A percentile compares a stretch with the other conserved stretches of the same genome.
phyloP scores from a whole-genome alignment of 2,329 filamentous ascomycete genomes.

The Madurella mycetomatis region DNA sequence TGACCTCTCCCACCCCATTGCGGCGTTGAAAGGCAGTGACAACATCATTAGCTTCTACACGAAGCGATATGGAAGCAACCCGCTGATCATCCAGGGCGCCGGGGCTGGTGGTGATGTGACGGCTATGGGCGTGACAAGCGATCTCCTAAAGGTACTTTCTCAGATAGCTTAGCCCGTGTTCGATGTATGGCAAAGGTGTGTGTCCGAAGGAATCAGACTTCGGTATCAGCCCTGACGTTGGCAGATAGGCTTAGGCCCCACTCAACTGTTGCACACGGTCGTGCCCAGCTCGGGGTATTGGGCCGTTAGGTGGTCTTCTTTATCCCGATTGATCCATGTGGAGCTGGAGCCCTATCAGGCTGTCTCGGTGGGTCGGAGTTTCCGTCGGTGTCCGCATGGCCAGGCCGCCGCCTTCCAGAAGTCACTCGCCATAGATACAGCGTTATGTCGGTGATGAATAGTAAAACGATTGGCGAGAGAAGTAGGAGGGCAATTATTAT shows the following conservation, averaged over 20 bases:
- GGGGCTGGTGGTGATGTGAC: constrained; percentile 94
- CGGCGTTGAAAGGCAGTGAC: constrained; percentile 90
- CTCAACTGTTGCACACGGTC: neutral
- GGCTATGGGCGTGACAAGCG: constrained; percentile 94
- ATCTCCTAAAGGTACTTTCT: constrained; percentile 83
- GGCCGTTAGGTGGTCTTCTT: neutral
- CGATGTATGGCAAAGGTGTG: neutral
- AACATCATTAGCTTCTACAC: constrained; percentile 99
- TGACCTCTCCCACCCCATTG: constrained; percentile 84
- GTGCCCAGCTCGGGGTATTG: neutral
- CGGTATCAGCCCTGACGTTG: neutral
- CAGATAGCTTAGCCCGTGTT: constrained; percentile 44
- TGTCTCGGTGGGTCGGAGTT: neutral
- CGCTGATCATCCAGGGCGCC: constrained; percentile 89
- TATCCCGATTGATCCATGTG: neutral
- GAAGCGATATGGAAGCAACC: constrained; percentile 84
- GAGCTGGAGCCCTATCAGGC: neutral
- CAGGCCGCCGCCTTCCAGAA: constrained; percentile 18
- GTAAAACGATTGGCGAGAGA: constrained; percentile 42
- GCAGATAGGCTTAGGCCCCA: neutral
- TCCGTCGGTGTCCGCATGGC: neutral
- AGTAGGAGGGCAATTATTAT: constrained; percentile 43
- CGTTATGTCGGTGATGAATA: constrained; percentile 48
- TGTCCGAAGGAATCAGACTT: neutral
- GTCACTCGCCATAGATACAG: constrained; percentile 50